phyloP scores from a whole-genome alignment of 257 asterid species.

The Mitragyna speciosa region DNA sequence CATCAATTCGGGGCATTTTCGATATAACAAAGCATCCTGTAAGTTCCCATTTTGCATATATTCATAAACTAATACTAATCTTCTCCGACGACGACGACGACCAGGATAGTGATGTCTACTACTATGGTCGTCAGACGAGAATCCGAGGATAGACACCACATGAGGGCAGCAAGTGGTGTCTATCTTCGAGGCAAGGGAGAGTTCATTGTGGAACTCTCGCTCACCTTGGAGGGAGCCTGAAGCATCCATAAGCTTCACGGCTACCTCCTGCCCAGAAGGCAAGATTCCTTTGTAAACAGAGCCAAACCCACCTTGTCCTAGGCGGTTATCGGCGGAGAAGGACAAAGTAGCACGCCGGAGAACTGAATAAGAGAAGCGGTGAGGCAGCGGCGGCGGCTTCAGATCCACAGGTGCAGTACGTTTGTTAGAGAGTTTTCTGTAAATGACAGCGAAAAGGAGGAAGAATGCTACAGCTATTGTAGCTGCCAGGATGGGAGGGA shows the following conservation, averaged over 20 bases:
- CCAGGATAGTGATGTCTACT: constrained; percentile 24
- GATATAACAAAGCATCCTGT: constrained; percentile 73
- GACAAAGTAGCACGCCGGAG: constrained; percentile 73
- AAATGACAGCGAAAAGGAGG: constrained; percentile 42
- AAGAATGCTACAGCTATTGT: constrained; percentile 44
- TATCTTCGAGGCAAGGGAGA: constrained; percentile 56
- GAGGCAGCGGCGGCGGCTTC: constrained; percentile 57
- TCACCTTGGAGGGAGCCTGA: constrained; percentile 76
- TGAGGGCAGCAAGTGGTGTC: constrained; percentile 60
- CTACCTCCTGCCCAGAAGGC: constrained; percentile 76
- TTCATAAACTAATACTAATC: constrained; percentile 69
- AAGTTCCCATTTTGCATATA: constrained; percentile 84
- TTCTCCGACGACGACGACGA: constrained; percentile 29
- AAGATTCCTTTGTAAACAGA: constrained; percentile 83
- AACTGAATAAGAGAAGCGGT: constrained; percentile 53
- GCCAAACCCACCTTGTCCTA: constrained; percentile 96
- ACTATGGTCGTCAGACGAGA: constrained; percentile 46
- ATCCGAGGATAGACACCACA: constrained; percentile 77
- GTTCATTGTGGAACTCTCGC: constrained; percentile 87
- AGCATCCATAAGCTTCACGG: constrained; percentile 83
- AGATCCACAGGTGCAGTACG: constrained; percentile 86
- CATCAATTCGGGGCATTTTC: constrained; percentile 73
- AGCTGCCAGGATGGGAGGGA: constrained; percentile 54
- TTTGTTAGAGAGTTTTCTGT: constrained; percentile 65
- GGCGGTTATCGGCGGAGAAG: constrained; percentile 59